Evolutionary conservation across 2,329 filamentous ascomycete genomes (phyloP), one percentile per base, ranked within the genome.

Genomic region (Pseudogymnoascus sp.): DNA sequence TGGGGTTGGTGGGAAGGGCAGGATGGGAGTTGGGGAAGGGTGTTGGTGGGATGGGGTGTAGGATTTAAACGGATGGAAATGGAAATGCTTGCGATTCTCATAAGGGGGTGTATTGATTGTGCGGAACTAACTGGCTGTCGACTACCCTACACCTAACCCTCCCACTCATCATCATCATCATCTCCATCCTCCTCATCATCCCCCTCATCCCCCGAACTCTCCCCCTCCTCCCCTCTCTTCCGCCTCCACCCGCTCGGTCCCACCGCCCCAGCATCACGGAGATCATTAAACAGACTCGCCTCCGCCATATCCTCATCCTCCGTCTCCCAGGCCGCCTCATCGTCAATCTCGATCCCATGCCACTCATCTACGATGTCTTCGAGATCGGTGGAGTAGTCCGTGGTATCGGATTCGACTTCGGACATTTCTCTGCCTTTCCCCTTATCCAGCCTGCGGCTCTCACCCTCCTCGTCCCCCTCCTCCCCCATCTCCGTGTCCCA

Each of bases 251-350:
- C 39, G 19, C 39, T 43, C 39, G 39, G 8, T 4, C 39, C 39
- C 19, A 43, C 39, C 39, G 39, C 39, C 39, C 39, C 39, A 8
- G 39, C 39, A 21, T 43, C 39, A 3, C 39, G n/a, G 1, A 12
- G 1, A 21, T 43, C 39, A 43, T 43, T 43, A 43, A 43, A 43
- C 39, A 43, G 16, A 21, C 39, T 43, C 19, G 39, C 39, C 39
- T 43, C 39, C 39, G 35, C 26, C 35, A 45, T 49, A 55, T 49
- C 39, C 60, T 61, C 60, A 38, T 61, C 39, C 31, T 62, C 60
- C 31, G 23, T 37, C 38, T 62, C 60, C 23, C 37, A 16, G 19
- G 21, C 41, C 14, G 12, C 5, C 6, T 37, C 37, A 2, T 62
- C 39, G 2, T 33, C 23, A 29, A 43, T 11, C 39, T 43, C 39